phyloP scores from a whole-genome alignment of 257 asterid species.

The Linderniella brevidens region DNA sequence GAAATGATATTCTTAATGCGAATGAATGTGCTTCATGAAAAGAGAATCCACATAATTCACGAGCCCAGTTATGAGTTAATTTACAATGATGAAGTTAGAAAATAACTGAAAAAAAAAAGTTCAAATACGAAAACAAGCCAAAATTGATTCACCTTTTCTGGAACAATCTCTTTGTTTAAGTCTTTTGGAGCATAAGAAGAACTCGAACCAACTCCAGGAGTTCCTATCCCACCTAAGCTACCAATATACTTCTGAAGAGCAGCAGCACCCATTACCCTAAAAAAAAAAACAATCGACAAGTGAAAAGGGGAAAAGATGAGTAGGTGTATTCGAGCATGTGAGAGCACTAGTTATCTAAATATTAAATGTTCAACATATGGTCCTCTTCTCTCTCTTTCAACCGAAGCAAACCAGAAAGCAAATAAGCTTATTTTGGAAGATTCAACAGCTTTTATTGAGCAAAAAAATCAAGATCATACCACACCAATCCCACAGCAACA shows the following conservation, averaged over 20 bases:
- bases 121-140: constrained; percentile 7
- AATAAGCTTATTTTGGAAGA: background rate
- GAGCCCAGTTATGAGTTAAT: too few species aligned
- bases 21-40: constrained; percentile 5
- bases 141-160: constrained; percentile 52
- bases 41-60: constrained; percentile 1
- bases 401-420: constrained; percentile 2
- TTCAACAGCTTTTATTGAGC: too few species aligned
- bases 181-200: constrained; percentile 85
- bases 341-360: constrained; percentile 5
- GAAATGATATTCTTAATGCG: constrained; percentile 6
- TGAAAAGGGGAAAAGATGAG: constrained; percentile 2
- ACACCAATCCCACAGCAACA: constrained; percentile 61
- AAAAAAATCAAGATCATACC: constrained; percentile 32
- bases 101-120: constrained; percentile 3
- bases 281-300: constrained; percentile 10
- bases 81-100: constrained; percentile 2
- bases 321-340: constrained; percentile 1
- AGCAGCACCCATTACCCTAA: constrained; percentile 63
- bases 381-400: too few species aligned
- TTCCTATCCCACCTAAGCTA: constrained; percentile 87
- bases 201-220: constrained; percentile 89
- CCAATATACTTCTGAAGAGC: constrained; percentile 94
- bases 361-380: constrained; percentile 7
- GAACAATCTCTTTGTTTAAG: constrained; percentile 63